Evolutionary conservation across 192 early-diverging fungal genomes (phyloP), one percentile per base, ranked within the genome.

Genomic region (Gigaspora rosea): DNA sequence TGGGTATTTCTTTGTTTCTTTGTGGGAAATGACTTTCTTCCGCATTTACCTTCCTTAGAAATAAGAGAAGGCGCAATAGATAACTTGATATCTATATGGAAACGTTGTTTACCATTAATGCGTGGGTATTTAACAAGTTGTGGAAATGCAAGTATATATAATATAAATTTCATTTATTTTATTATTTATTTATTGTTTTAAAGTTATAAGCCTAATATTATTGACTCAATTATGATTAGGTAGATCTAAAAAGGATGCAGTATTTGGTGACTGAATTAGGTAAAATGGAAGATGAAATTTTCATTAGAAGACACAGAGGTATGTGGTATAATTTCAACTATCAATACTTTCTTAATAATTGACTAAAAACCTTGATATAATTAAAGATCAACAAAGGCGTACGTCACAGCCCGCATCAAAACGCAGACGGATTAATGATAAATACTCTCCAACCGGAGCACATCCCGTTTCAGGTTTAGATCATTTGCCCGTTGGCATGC

Each of bases 1-100:
- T 98, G 97, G 91, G 95, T 98, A 58, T 90, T 99, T 72, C 78
- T 99, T 83, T 93, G 92, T 77, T 98, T 97, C 85, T 99, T 99
- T 86, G 95, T 99, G 18, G 97, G 97, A 63, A 99, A 99, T 81
- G 97, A 99, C 82, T 98, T 98, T 77, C 85, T 99, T 78, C 96
- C 96, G 4, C 94, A 97, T 83, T 80, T 99, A 62, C 97, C 97
- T 5, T 93, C 92, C 15, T 85, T 99, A 59, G 94, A 97, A 77
- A 98, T 98, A 63, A 92, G 93, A 63, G 96, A 99, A 85, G 95
- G 96, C 48, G 96, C 97, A 9, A 88, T 99, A 65, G 94, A 94
- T 67, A 88, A 88, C 52, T 84, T 99, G 61, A 94, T 96, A 73
- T 85, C 90, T 12, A 90, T 96, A 27, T 99, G 98, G 93, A 96